A percentile compares a stretch with the other conserved stretches of the same genome.
Evolutionary conservation across 2,329 filamentous ascomycete species (phyloP).

Genomic region (Fusarium neocosmosporiellum): DNA sequence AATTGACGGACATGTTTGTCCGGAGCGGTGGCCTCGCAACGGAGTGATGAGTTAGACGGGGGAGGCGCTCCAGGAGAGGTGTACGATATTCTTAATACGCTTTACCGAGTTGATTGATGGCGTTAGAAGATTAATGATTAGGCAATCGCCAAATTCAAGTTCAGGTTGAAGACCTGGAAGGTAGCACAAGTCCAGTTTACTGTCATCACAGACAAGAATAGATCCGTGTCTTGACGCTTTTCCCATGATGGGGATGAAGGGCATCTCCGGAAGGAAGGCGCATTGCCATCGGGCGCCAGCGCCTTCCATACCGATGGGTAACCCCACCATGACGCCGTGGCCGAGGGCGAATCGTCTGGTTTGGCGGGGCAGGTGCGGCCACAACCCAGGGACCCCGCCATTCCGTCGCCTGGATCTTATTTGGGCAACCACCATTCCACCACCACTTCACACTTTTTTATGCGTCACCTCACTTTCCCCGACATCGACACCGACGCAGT

Average conservation of each 20-base stretch:
- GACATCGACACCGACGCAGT: constrained; percentile 34
- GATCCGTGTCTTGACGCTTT: neutral
- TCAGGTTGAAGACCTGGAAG: neutral
- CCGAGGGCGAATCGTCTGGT: constrained; percentile 31
- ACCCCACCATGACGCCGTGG: constrained; percentile 41
- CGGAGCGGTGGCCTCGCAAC: constrained; percentile 6
- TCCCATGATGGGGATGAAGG: neutral
- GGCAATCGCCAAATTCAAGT: neutral
- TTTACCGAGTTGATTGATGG: constrained; percentile 7
- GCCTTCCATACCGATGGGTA: constrained; percentile 7
- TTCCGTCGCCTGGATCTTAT: constrained; percentile 15
- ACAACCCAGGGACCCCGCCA: constrained; percentile 35
- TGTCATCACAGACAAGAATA: neutral
- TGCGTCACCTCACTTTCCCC: constrained; percentile 39
- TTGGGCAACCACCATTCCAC: constrained; percentile 27
- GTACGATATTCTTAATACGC: constrained; percentile 36
- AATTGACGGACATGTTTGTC: constrained; percentile 22
- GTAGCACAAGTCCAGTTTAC: neutral
- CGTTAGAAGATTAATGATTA: neutral
- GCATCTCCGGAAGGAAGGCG: neutral
- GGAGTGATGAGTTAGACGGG: constrained; percentile 25
- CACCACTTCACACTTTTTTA: constrained; percentile 37
- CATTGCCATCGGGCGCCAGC: neutral
- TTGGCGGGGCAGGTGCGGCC: constrained; percentile 41
- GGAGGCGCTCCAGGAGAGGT: constrained; percentile 10